Percentiles rank a stretch among this genome's conserved stretches.
phyloP scores from a whole-genome alignment of 2,329 filamentous ascomycete genomes.

The Coleophoma crateriformis region DNA sequence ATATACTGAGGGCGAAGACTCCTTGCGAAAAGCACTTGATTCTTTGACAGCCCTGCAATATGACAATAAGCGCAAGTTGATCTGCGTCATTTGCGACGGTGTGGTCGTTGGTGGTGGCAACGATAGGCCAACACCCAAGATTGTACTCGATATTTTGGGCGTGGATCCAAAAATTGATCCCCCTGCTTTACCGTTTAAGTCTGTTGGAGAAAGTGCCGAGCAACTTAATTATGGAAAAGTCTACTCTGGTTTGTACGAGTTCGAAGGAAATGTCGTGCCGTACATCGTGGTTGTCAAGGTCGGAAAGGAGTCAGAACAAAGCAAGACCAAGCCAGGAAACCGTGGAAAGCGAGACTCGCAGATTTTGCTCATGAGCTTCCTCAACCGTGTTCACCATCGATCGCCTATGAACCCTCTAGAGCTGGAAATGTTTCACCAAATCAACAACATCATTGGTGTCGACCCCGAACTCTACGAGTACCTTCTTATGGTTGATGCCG shows the following conservation, averaged over 20 bases:
- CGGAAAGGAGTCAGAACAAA: constrained; percentile 92
- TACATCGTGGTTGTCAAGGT: constrained; percentile 96
- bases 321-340: constrained; percentile 89
- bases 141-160: constrained; percentile 91
- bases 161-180: constrained; percentile 97
- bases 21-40: constrained; percentile 85
- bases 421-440: constrained; percentile 97
- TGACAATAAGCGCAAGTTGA: constrained; percentile 96
- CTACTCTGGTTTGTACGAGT: constrained; percentile 96
- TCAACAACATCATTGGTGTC: constrained; percentile 98
- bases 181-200: constrained; percentile 89
- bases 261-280: constrained; percentile 93
- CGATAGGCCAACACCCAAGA: constrained; percentile 89
- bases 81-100: constrained; percentile 94
- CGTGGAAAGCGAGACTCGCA: constrained; percentile 98
- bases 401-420: constrained; percentile 93
- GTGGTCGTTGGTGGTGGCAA: constrained; percentile 93
- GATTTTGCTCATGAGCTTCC: constrained; percentile 91
- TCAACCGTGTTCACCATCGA: constrained; percentile 95
- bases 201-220: constrained; percentile 79
- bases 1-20: constrained; percentile 97
- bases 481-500: constrained; percentile 93
- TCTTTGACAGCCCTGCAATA: constrained; percentile 92
- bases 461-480: constrained; percentile 98
- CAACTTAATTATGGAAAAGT: constrained; percentile 98